Evolutionary conservation across 2,329 filamentous ascomycete genomes (phyloP), one percentile per base, ranked within the genome.

Genomic region (Thyridium curvatum): DNA sequence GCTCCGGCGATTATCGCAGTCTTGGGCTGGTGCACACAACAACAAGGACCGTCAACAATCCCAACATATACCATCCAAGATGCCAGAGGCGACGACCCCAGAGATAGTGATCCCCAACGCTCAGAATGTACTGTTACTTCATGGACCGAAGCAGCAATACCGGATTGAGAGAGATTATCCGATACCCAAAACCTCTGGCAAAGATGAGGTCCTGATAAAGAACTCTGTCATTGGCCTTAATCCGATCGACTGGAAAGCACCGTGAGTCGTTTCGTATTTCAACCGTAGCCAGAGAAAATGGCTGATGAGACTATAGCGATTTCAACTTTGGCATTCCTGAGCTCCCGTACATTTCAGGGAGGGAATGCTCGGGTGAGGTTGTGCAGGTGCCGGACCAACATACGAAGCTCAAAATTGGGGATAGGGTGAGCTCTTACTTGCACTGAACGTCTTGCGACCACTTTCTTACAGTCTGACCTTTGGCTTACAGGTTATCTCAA

Each of bases 161-260:
- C 37, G 51, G 18, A 37, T 59, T 28, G 52, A 53, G 2, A 45
- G 50, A 5, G 41, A 49, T 28, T 54, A 59, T 34, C 46, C 55
- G 12, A 50, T 59, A 3, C 55, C 55, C 5, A 17, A 45, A 17
- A 40, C 55, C 4, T 26, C 44, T 12, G 37, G 41, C 15, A 48
- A 52, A 8, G 41, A 47, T 32, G 78, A 86, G 49, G 59, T 86
- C 5, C 60, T 86, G 5, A 71, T 86, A n/a, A 74, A 73, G 52
- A 72, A 79, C 2, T 63, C 72, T 30, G 74, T 75, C 12, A 80
- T 86, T 48, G 84, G 84, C 0, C 61, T 89, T 30, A 89, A 89
- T 50, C 85, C 85, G 0, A 84, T 89, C 40, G 85, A 86, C 54
- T 86, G 79, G 79, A 85, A 85, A 63, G 73, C 78, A 42, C 79